Evolutionary conservation across 2,329 filamentous ascomycete species (phyloP), one percentile per base, ranked within the genome.

Genomic region (Bimuria novae-zelandiae): DNA sequence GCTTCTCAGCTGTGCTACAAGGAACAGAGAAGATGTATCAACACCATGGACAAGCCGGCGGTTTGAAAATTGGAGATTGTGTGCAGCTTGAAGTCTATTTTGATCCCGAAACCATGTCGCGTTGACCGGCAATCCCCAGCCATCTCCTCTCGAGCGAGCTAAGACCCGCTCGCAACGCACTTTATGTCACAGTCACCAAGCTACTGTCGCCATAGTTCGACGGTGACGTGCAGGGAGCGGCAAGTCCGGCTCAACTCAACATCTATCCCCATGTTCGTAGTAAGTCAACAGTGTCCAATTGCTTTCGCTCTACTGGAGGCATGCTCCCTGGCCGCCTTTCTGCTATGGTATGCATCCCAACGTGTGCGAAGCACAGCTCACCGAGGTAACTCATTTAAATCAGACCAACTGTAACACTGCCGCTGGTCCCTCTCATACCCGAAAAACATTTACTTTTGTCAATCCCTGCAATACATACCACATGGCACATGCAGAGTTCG

Each of bases 221-320:
- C 25, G 12, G 41, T 61, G 59, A 61, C 56, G 56, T 57, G 56
- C 59, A 61, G 45, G 21, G 16, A 14, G 29, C 21, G 16, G 7
- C 22, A 37, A 43, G 39, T 21, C 22, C n/a, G 21, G 3, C 27
- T 25, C 46, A 23, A 14, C 5, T 4, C 44, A 40, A 36, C 36
- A 27, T 32, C 46, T 36, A 27, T 41, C 17, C 21, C 6, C 8
- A 44, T 14, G 19, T 7, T 32, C 27, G 27, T 33, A 33, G 30
- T 12, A 11, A 11, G 11, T 33, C 10, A 5, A 4, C 11, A 12
- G 30, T n/a, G 5, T 33, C 30, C 30, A 33, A 33, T 33, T 33
- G 30, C 30, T 33, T 4, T 33, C n/a, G 30, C 30, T 11, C 10
- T 12, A 3, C 30, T 33, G 30, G 5, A n/a, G 4, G 4, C 3